These are phyloP conservation scores for Cornus kousa DNA, from an alignment of 148 eudicot genomes.

Conservation along the genomic window DNA sequence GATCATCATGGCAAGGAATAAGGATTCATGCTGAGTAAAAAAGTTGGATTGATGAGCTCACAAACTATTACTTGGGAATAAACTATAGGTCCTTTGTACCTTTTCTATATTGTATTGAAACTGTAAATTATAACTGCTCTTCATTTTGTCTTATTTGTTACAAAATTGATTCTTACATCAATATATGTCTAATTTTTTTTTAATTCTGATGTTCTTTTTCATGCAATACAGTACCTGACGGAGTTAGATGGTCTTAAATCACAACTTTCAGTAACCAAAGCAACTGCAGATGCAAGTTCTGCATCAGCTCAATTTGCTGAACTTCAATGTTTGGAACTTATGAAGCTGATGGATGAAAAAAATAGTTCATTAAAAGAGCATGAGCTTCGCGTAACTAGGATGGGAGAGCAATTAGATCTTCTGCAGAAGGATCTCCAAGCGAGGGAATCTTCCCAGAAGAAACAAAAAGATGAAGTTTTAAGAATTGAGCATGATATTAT, in stretches of 20 bases:
- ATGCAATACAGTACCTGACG: conserved; percentile 52
- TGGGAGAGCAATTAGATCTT: conserved; percentile 75
- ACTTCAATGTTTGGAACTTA: conserved; percentile 61
- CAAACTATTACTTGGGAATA: not conserved
- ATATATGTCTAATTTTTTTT: not conserved
- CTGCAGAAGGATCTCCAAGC: conserved; percentile 79
- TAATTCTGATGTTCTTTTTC: not conserved
- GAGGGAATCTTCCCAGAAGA: conserved; percentile 81
- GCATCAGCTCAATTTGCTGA: conserved; percentile 84
- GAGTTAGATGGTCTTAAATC: conserved; percentile 72
- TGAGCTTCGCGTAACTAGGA: conserved; percentile 62
- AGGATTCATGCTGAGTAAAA: not conserved
- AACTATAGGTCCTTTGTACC: not conserved
- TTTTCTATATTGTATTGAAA: no score
- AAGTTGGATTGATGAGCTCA: not conserved
- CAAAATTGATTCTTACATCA: not conserved
- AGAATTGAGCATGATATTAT: conserved; percentile 86
- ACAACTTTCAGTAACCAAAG: conserved; percentile 64
- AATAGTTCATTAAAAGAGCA: conserved; percentile 67
- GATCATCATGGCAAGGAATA: not conserved
- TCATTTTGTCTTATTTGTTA: not conserved
- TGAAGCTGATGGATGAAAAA: conserved; percentile 66
- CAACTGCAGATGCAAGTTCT: conserved; percentile 80
- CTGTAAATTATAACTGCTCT: not conserved
- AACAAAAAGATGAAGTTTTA: conserved; percentile 78